Base-by-base conservation (phyloP, 2,329 filamentous ascomycete genomes). In the Dendryphion nanum region DNA sequence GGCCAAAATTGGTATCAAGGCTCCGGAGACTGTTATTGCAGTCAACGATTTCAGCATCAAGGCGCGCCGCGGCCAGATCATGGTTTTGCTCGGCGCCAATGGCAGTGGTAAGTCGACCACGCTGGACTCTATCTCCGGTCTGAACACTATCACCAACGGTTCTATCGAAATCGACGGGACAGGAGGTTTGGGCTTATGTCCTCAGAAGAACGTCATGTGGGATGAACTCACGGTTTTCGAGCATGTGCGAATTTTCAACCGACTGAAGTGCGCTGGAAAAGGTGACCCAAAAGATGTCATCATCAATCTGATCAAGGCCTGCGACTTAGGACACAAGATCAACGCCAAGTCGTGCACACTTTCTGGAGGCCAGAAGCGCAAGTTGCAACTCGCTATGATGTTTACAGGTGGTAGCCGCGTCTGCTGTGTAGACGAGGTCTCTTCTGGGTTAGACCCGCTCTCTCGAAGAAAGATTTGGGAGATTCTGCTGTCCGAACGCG, bases 131-230 rank as follows among this genome's bases (percentile, higher is more conserved):
- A 90, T 96, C 47, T 86, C 89, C 8, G 90, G 90, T 3, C 77
- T 91, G 35, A 88, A 84, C 51, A 85, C 79, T 30, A 75, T 91
- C 16, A 89, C 86, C 0, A 81, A 77, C 41, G 90, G 90, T 3
- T 75, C 75, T 3, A 93, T 96, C 48, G 79, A 78, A 17, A 83
- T 95, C 31, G 83, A 90, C 48, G 83, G 83, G 1, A 83, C 81
- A 7, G 86, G 86, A 7, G 88, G 87, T 0, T 76, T 96, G 15
- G 90, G 90, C 12, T 82, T 95, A 29, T 91, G 89, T 40, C 90
- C 90, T 0, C 90, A 96, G 61, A 90, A 91, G 72, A 96, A 96
- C 53, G 90, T 96, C 5, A 76, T 96, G 20, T 96, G 90, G 89
- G 85, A 91, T 51, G 83, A 89, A 41, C 69, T 96, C 38, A 94